Percentiles rank a stretch among this genome's conserved stretches.
Conservation (phyloP, 306 rosid species). For the Castanea crenata region DNA sequence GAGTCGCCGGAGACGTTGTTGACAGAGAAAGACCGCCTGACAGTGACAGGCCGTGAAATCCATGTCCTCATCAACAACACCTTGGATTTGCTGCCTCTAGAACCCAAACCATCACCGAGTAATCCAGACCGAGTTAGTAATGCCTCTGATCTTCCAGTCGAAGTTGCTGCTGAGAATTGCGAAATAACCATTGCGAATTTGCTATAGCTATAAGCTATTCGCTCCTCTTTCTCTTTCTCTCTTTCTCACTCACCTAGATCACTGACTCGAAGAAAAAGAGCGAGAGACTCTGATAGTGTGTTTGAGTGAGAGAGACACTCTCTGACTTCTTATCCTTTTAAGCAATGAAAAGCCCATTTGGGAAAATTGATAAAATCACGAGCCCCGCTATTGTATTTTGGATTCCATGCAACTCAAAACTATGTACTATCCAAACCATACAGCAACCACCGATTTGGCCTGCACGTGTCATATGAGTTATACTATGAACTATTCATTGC, state of each 20-base stretch:
- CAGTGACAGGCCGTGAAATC: conserved; percentile 28
- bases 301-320: too few relatives aligned
- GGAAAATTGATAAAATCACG: too few relatives aligned
- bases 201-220: background rate
- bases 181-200: conserved; percentile 60
- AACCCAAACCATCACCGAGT: conserved; percentile 21
- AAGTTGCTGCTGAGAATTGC: conserved; percentile 50
- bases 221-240: background rate
- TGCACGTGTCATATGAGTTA: too few relatives aligned
- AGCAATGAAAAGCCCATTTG: too few relatives aligned
- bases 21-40: conserved; percentile 34
- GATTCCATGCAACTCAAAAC: too few relatives aligned
- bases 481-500: too few relatives aligned
- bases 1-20: conserved; percentile 57
- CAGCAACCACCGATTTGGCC: too few relatives aligned
- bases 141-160: conserved; percentile 23
- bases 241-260: conserved; percentile 25
- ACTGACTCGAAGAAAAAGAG: too few relatives aligned
- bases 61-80: conserved; percentile 34
- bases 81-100: conserved; percentile 40
- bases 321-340: too few relatives aligned
- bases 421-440: too few relatives aligned
- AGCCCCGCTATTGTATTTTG: too few relatives aligned
- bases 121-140: conserved; percentile 32
- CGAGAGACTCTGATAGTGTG: too few relatives aligned